Evolutionary conservation across 768 basidiomycete genomes (phyloP).

Genomic region (Tylopilus vinaceipallidus): DNA sequence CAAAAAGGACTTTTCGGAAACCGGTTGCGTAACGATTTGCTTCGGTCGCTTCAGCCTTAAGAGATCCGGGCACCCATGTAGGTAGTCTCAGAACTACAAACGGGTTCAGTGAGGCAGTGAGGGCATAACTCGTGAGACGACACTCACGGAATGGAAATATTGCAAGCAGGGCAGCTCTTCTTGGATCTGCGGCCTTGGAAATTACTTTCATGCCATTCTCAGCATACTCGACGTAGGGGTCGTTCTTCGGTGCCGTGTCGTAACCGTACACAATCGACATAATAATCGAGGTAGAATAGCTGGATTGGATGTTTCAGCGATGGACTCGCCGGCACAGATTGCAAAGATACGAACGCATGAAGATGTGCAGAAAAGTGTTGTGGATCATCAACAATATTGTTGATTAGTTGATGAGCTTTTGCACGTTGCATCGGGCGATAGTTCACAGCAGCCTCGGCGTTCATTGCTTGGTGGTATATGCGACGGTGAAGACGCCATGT

Average conservation of each 20-base stretch:
- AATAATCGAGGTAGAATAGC: constrained; percentile 26
- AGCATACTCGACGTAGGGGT: constrained; percentile 22
- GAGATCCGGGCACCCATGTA: constrained; percentile 26
- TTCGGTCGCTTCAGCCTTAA: constrained; percentile 19
- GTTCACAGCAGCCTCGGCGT: constrained; percentile 20
- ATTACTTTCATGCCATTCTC: constrained; percentile 17
- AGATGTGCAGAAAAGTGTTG: constrained; percentile 24
- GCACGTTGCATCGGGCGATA: constrained; percentile 35
- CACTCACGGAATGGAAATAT: constrained; percentile 29
- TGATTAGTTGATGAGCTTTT: constrained; percentile 33
- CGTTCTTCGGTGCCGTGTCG: constrained; percentile 15
- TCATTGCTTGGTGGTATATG: constrained; percentile 36
- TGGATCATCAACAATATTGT: constrained; percentile 31
- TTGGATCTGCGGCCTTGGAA: constrained; percentile 14
- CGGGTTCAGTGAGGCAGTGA: background rate
- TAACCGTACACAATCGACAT: constrained; percentile 30
- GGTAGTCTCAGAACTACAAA: constrained; percentile 24
- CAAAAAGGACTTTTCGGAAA: constrained; percentile 22
- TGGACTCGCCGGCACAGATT: background rate
- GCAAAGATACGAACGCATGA: constrained; percentile 19
- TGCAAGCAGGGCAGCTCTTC: constrained; percentile 20
- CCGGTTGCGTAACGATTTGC: constrained; percentile 15
- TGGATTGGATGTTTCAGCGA: constrained; percentile 7
- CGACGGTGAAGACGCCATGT: constrained; percentile 38
- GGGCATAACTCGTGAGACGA: background rate